Percentiles rank a stretch among this genome's conserved stretches.
These are phyloP conservation scores for Malassezia restricta DNA, from an alignment of 1,284 basidiomycete species.

Conservation along the genomic window DNA sequence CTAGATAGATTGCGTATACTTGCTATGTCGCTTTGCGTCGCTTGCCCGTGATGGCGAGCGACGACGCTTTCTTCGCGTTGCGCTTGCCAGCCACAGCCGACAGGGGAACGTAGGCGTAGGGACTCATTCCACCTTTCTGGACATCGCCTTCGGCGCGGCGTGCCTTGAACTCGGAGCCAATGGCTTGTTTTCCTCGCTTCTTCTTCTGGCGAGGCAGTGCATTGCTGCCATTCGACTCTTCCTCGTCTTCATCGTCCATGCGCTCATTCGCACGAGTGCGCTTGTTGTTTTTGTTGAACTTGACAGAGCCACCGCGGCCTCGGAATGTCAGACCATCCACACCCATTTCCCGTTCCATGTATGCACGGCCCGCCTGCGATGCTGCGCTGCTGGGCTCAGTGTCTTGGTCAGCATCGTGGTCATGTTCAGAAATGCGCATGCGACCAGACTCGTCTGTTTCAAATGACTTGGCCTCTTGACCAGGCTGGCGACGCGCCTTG, in stretches of 20 bases:
- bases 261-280: slow-evolving; percentile 35
- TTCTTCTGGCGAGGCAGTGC: slow-evolving; percentile 7
- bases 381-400: slow-evolving; percentile 36
- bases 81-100: slow-evolving; percentile 34
- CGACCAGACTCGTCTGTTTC: slow-evolving; percentile 80
- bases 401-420: not conserved
- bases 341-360: slow-evolving; percentile 66
- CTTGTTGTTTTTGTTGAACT: slow-evolving; percentile 77
- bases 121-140: slow-evolving; percentile 65
- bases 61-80: slow-evolving; percentile 5
- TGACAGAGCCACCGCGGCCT: slow-evolving; percentile 68
- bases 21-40: not conserved
- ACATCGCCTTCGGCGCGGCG: slow-evolving; percentile 49
- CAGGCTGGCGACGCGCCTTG: slow-evolving; percentile 50
- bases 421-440: slow-evolving; percentile 62
- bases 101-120: slow-evolving; percentile 64
- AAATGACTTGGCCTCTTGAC: slow-evolving; percentile 74
- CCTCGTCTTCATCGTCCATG: slow-evolving; percentile 23
- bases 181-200: slow-evolving; percentile 26
- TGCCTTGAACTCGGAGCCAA: slow-evolving; percentile 38
- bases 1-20: not conserved
- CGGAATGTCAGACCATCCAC: slow-evolving; percentile 72
- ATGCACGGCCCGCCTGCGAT: slow-evolving; percentile 52
- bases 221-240: not conserved
- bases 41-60: slow-evolving; percentile 12